A percentile compares a stretch with the other conserved stretches of the same genome.
Evolutionary conservation across 176 grass and related monocot genomes (phyloP).

Genomic region (Oryza australiensis): DNA sequence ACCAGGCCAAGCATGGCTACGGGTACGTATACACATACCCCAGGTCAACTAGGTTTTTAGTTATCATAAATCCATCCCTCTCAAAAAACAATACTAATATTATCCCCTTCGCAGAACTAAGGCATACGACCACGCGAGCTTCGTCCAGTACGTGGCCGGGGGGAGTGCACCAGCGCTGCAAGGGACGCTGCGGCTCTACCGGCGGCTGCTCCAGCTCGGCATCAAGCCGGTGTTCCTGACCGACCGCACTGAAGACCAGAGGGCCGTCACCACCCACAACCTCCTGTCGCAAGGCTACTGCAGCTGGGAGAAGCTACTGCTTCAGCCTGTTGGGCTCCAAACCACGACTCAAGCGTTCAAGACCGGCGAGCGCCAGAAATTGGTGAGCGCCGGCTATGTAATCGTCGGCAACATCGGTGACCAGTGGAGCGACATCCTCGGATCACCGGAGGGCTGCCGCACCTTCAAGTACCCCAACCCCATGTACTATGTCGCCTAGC

Average conservation of each 20-base stretch:
- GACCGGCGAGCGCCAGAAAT: conserved; percentile 41
- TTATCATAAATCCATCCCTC: too few species aligned
- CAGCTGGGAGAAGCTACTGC: conserved; percentile 46
- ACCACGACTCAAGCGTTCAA: conserved; percentile 34
- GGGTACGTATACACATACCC: too few species aligned
- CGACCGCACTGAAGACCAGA: conserved; percentile 39
- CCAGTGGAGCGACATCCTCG: conserved; percentile 65
- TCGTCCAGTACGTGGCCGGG: conserved; percentile 38
- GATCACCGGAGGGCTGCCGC: conserved; percentile 12
- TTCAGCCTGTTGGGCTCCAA: conserved; percentile 31
- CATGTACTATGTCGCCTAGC: conserved; percentile 44
- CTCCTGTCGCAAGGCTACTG: conserved; percentile 28
- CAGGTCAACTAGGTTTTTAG: too few species aligned
- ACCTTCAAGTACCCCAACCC: conserved; percentile 65
- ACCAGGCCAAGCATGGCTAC: too few species aligned
- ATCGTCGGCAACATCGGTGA: conserved; percentile 60
- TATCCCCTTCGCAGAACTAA: background rate
- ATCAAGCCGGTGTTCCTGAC: conserved; percentile 60
- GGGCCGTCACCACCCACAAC: conserved; percentile 22
- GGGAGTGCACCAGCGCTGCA: conserved; percentile 40
- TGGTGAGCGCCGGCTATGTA: conserved; percentile 28
- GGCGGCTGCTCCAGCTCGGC: conserved; percentile 37
- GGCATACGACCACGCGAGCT: conserved; percentile 38
- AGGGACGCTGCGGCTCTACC: conserved; percentile 41
- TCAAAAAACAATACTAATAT: background rate